Base-by-base conservation (phyloP, 306 rosid genomes). In the Medicago ruthenica region DNA sequence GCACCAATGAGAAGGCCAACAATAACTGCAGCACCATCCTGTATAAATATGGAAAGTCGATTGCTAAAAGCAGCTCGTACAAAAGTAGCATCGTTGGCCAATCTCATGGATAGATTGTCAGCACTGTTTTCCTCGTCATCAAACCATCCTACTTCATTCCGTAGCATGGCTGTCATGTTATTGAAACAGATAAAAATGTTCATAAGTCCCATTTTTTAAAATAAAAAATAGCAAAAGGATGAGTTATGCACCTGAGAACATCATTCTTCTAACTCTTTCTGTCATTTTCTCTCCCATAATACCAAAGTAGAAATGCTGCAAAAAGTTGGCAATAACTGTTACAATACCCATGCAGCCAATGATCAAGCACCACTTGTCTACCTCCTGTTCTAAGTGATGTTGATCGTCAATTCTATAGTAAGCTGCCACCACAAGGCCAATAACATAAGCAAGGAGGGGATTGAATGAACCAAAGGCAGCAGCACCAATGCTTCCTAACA, bases 241-340 rank as follows among this genome's bases (percentile, higher is more conserved):
- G 31, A n/a, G 21, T 41, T 74, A 48, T 24, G 77, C 73, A 91
- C 98, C 98, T 90, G 98, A 94, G 83, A 94, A 94, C 98, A 94
- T 94, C 98, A 94, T 94, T 94, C 98, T 91, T 75, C 98, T 88
- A 88, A 94, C 96, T 74, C 98, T 89, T 76, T 94, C 98, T 24
- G 98, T 94, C 98, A 94, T 94, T 85, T 94, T 94, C 88, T 94
- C 98, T 71, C 98, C 98, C 98, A 94, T 94, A 39, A 94, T 94
- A 81, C 98, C 98, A 66, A 94, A 94, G 88, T 94, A 94, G 83
- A 94, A 94, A 81, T 94, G 98, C 86, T 94, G 98, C 82, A 94
- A 88, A 80, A 94, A 94, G 85, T 94, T 94, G 86, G 98, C 98
- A 86, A 94, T 86, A 31, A 94, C 98, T 51, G 98, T 94, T 79